Evolutionary conservation across 495 filamentous ascomycete species (phyloP).

Genomic region (Bathelium albidoporum): DNA sequence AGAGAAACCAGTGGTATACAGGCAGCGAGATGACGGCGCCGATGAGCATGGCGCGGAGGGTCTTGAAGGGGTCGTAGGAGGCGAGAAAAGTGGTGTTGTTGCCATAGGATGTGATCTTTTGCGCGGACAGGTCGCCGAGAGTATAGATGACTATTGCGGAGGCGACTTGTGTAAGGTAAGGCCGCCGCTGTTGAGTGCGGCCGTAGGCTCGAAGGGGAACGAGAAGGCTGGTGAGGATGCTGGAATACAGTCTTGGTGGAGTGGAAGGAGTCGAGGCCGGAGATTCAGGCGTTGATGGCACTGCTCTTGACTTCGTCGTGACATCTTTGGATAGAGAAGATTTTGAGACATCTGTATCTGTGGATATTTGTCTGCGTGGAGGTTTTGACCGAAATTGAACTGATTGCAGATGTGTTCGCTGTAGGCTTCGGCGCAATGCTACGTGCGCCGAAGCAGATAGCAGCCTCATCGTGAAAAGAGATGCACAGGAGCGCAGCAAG

Average conservation of each 20-base stretch:
- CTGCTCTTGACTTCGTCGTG: too few relatives aligned
- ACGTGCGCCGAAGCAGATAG: background rate
- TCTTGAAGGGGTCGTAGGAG: constrained; percentile 58
- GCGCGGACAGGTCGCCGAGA: constrained; percentile 70
- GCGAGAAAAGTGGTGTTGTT: background rate
- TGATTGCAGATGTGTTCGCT: background rate
- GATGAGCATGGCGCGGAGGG: constrained; percentile 60
- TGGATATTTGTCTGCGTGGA: background rate
- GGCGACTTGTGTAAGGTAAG: constrained; percentile 66
- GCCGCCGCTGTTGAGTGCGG: constrained; percentile 55
- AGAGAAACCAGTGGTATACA: constrained; percentile 77
- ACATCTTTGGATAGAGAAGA: background rate
- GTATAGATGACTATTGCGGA: constrained; percentile 70
- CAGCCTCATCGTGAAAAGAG: background rate
- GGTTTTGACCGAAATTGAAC: background rate
- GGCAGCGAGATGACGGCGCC: constrained; percentile 64
- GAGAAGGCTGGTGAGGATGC: background rate
- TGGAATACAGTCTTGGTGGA: background rate
- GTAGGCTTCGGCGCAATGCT: background rate
- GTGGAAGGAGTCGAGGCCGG: background rate
- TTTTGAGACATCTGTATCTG: background rate
- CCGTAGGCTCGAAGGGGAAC: constrained; percentile 56
- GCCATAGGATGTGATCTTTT: constrained; percentile 38
- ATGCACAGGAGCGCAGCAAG: background rate
- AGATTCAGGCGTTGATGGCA: background rate